phyloP scores from a whole-genome alignment of 1,284 basidiomycete genomes.

The Fomitopsis palustris region DNA sequence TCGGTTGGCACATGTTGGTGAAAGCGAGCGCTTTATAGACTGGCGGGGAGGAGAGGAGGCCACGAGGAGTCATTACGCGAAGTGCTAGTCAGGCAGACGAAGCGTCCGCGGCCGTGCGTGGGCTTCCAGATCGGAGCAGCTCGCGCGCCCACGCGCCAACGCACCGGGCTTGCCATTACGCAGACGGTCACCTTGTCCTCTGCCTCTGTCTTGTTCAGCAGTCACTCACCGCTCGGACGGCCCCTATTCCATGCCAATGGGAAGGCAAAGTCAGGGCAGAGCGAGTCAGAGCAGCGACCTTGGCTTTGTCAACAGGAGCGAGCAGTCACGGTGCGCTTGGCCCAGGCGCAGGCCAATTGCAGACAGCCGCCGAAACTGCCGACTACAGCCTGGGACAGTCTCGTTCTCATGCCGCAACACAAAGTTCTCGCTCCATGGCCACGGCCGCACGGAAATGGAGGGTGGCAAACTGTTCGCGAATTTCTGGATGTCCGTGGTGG shows the following conservation, averaged over 20 bases:
- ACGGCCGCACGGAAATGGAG: not conserved
- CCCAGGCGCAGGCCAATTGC: not conserved
- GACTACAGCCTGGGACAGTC: slow-evolving; percentile 1
- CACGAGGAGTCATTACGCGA: slow-evolving; percentile 5
- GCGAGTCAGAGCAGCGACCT: not conserved
- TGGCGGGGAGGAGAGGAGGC: not conserved
- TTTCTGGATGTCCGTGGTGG: slow-evolving; percentile 2
- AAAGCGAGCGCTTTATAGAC: not conserved
- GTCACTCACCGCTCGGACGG: not conserved
- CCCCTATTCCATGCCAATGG: not conserved
- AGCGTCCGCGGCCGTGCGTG: not conserved
- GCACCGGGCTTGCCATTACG: not conserved
- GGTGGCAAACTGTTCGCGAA: not conserved
- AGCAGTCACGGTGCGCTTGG: slow-evolving; percentile 3
- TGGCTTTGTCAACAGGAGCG: not conserved
- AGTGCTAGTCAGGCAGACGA: not conserved
- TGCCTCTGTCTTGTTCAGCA: not conserved
- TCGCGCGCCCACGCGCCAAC: not conserved
- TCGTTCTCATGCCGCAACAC: not conserved
- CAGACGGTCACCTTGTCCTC: not conserved
- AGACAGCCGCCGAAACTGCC: not conserved
- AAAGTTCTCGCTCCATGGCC: slow-evolving; percentile 2
- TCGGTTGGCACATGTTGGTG: not conserved
- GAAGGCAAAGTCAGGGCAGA: not conserved
- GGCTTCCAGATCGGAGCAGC: slow-evolving; percentile 2